Conservation (phyloP, 108 stramenopile species). For the Mayamaea pseudoterrestris region DNA sequence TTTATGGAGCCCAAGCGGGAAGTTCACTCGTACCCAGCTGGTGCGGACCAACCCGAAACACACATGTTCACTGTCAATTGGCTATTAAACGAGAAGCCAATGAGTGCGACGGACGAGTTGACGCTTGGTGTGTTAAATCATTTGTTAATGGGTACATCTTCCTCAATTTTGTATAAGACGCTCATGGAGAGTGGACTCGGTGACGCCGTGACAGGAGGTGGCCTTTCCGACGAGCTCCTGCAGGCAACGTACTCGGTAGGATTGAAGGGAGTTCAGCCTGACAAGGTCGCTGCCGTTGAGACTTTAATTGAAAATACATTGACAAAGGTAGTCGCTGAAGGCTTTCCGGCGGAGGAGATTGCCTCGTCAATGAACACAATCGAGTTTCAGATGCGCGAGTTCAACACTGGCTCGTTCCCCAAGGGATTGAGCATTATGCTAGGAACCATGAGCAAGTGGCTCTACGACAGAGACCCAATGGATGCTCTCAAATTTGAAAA, state of each 20-base stretch:
- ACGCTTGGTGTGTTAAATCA: constrained; percentile 83
- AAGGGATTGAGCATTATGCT: constrained; percentile 93
- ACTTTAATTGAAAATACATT: constrained; percentile 72
- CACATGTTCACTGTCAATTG: constrained; percentile 89
- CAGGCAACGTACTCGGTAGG: constrained; percentile 91
- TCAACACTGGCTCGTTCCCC: constrained; percentile 97
- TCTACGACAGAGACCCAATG: constrained; percentile 85
- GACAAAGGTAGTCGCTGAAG: constrained; percentile 69
- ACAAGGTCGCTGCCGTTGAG: constrained; percentile 71
- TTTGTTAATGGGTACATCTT: constrained; percentile 88
- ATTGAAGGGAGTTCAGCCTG: constrained; percentile 75
- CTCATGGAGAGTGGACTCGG: constrained; percentile 86
- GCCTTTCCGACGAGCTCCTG: constrained; percentile 81
- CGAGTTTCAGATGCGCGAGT: constrained; percentile 91
- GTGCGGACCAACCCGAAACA: constrained; percentile 61
- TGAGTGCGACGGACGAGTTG: constrained; percentile 71
- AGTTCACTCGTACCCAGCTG: constrained; percentile 45
- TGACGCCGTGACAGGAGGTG: constrained; percentile 87
- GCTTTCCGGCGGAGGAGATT: constrained; percentile 80
- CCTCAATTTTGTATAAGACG: constrained; percentile 81
- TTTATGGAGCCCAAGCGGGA: constrained; percentile 45
- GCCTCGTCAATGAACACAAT: constrained; percentile 92
- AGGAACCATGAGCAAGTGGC: constrained; percentile 86
- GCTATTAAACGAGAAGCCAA: constrained; percentile 83
- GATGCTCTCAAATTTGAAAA: constrained; percentile 85